Evolutionary conservation across 768 basidiomycete species (phyloP).

Genomic region (Lactarius sanguifluus): DNA sequence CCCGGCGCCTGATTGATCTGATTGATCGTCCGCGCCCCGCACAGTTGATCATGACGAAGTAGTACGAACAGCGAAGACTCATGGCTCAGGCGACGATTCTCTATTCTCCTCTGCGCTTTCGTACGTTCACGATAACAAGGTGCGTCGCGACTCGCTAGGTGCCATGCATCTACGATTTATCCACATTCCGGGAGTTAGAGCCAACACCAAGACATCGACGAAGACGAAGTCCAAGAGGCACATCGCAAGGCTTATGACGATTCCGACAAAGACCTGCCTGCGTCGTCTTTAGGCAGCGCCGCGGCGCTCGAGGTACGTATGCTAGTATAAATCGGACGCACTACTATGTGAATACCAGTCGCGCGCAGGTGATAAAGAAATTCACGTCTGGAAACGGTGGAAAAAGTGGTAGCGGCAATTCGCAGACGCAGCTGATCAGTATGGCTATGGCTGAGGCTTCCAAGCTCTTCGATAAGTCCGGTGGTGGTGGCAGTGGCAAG

Average conservation of each 20-base stretch:
- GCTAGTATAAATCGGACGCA: not conserved
- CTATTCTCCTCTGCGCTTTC: constrained; percentile 57
- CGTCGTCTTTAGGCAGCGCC: constrained; percentile 67
- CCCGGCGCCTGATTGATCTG: constrained; percentile 19
- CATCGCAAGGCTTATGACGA: constrained; percentile 65
- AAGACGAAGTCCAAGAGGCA: constrained; percentile 57
- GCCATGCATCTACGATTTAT: not conserved
- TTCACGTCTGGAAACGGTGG: constrained; percentile 56
- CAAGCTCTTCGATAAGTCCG: constrained; percentile 71
- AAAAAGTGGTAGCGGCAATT: constrained; percentile 44
- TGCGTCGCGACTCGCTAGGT: constrained; percentile 32
- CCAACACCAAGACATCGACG: constrained; percentile 59
- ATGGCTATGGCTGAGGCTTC: constrained; percentile 82
- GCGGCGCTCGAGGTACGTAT: constrained; percentile 67
- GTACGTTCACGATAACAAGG: constrained; percentile 55
- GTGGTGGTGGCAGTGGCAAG: constrained; percentile 59
- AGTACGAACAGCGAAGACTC: constrained; percentile 50
- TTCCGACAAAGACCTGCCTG: constrained; percentile 52
- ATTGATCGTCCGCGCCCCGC: constrained; percentile 17
- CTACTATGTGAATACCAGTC: not conserved
- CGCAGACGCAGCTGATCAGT: constrained; percentile 67
- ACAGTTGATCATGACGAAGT: constrained; percentile 67
- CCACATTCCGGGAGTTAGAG: constrained; percentile 36
- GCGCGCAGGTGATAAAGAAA: constrained; percentile 55
- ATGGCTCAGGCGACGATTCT: constrained; percentile 57